Evolutionary conservation across 2,329 filamentous ascomycete species (phyloP).

Genomic region (Acarospora socialis): DNA sequence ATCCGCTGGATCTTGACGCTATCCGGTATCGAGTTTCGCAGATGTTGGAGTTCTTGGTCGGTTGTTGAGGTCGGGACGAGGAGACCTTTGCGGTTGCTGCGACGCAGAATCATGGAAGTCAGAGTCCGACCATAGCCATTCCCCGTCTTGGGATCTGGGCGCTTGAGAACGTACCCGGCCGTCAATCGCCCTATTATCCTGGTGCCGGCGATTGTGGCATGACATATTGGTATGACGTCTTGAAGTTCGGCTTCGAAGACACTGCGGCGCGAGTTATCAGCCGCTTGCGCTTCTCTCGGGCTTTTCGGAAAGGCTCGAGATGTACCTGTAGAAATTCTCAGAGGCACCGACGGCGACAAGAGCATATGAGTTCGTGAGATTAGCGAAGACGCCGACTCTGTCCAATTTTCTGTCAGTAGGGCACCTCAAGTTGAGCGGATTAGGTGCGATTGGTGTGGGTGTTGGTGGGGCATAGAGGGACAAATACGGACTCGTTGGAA

Average conservation of each 20-base stretch:
- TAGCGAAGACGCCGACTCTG: slow-evolving; percentile 92
- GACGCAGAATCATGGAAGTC: slow-evolving; percentile 4
- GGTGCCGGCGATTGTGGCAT: slow-evolving; percentile 91
- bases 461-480: neutral
- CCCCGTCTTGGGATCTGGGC: too few species aligned
- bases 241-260: slow-evolving; percentile 96
- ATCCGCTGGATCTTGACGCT: slow-evolving; percentile 89
- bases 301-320: slow-evolving; percentile 7
- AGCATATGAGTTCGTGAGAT: slow-evolving; percentile 93
- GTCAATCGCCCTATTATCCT: slow-evolving; percentile 93
- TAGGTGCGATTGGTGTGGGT: neutral
- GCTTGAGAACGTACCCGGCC: slow-evolving; percentile 51
- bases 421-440: too few species aligned
- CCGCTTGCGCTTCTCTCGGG: slow-evolving; percentile 5
- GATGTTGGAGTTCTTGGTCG: slow-evolving; percentile 94
- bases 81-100: slow-evolving; percentile 85
- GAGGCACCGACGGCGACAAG: slow-evolving; percentile 87
- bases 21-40: slow-evolving; percentile 89
- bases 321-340: slow-evolving; percentile 92
- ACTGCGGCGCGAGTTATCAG: slow-evolving; percentile 30
- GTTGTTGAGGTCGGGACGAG: slow-evolving; percentile 91
- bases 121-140: too few species aligned
- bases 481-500: slow-evolving; percentile 30
- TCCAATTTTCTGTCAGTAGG: neutral
- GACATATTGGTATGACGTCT: slow-evolving; percentile 93